These are phyloP conservation scores for Ceratocystis lukuohia DNA, from an alignment of 2,329 filamentous ascomycete genomes.

Conservation along the genomic window DNA sequence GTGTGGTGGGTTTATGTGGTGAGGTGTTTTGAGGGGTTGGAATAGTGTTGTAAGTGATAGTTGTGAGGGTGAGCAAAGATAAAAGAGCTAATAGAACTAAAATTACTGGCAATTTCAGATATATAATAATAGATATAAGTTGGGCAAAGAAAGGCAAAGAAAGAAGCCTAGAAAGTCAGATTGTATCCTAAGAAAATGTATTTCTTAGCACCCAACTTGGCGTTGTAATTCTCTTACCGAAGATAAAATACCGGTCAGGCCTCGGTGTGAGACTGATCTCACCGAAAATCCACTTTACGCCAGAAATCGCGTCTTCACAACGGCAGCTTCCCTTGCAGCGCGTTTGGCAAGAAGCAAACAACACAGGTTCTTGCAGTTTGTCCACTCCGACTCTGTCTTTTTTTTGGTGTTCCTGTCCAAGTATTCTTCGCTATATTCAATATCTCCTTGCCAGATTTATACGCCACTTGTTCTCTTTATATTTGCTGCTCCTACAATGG, in stretches of 20 bases:
- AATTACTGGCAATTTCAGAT: too few species aligned
- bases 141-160: too few species aligned
- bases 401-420: not conserved
- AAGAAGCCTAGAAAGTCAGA: too few species aligned
- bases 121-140: too few species aligned
- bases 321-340: not conserved
- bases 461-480: not conserved
- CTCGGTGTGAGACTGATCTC: not conserved
- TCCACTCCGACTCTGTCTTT: not conserved
- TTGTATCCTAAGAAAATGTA: too few species aligned
- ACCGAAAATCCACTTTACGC: conserved; percentile 7
- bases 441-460: not conserved
- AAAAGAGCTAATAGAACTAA: too few species aligned
- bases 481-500: conserved; percentile 24
- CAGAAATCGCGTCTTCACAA: not conserved
- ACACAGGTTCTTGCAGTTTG: not conserved
- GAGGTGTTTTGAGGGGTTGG: too few species aligned
- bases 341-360: not conserved
- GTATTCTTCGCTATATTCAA: not conserved
- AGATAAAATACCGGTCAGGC: not conserved
- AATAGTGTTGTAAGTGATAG: too few species aligned
- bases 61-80: too few species aligned
- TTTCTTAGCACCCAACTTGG: not conserved
- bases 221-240: not conserved
- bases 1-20: too few species aligned